Evolutionary conservation across 257 asterid genomes (phyloP), one percentile per base, ranked within the genome.

Genomic region (Solanum paucissectum): DNA sequence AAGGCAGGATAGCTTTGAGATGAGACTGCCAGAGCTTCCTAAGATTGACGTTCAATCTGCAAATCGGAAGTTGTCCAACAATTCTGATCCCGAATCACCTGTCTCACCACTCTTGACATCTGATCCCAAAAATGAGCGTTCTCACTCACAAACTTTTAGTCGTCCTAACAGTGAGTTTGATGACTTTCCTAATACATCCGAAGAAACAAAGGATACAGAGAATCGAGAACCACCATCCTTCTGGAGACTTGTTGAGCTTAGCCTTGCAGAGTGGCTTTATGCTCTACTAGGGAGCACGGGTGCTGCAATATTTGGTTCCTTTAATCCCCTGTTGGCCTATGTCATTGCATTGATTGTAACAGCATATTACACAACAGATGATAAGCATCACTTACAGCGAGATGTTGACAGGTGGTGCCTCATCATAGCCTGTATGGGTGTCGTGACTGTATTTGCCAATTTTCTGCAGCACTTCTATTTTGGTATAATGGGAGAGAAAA

Each of bases 401-500:
- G 98, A 97, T 79, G 96, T 95, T 76, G 91, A 97, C 92, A 91
- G 93, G 92, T 96, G 98, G 99, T 95, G 99, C 94, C 91, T 96
- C 84, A 91, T 97, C 90, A 96, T 97, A 85, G 96, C 98, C 49
- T 93, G 98, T 94, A 97, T 97, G 99, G 99, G 99, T 75, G 37
- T 96, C 84, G 99, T 95, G 89, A 97, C 99, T 4, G 99, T 97
- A 83, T 79, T 96, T 86, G 99, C 99, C 66, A 97, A 97, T 87
- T 97, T 97, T 90, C 90, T 97, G 93, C 99, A 97, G 96, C 99
- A 97, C 92, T 97, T 97, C 88, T 97, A 97, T 90, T 97, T 97
- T 85, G 99, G 99, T 71, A 97, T 97, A 87, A 97, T 97, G 99
- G 99, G 99, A 87, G 99, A 97, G 91, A 97, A 97, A 91, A 97